Conservation (phyloP, 352 stramenopile species). For the Pythium angustatum region DNA sequence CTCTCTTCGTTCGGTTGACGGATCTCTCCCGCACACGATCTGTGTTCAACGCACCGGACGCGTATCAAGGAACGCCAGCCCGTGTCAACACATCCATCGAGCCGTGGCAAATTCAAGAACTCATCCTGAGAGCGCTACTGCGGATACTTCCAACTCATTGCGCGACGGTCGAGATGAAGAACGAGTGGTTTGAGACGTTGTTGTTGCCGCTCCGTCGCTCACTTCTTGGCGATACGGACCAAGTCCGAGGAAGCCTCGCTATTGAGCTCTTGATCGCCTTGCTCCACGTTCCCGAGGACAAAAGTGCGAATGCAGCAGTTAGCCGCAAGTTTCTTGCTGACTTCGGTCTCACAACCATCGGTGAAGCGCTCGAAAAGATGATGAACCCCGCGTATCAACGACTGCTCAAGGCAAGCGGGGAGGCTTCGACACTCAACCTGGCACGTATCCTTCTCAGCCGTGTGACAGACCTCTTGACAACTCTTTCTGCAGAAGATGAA, state of each 20-base stretch:
- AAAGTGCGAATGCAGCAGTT: constrained; percentile 49
- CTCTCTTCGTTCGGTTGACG: constrained; percentile 57
- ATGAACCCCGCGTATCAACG: constrained; percentile 68
- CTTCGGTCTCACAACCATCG: constrained; percentile 50
- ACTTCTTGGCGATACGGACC: constrained; percentile 70
- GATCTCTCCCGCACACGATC: constrained; percentile 59
- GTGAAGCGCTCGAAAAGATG: constrained; percentile 70
- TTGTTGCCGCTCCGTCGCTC: constrained; percentile 63
- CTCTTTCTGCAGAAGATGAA: constrained; percentile 40
- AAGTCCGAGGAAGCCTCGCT: constrained; percentile 71
- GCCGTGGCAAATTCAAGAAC: constrained; percentile 75
- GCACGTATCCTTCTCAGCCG: constrained; percentile 69
- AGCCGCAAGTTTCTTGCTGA: constrained; percentile 62
- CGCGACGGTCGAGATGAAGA: constrained; percentile 52
- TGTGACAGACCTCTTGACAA: constrained; percentile 63
- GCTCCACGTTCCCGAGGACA: constrained; percentile 46
- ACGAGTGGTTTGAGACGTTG: constrained; percentile 58
- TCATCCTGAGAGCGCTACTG: constrained; percentile 75
- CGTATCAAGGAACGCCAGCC: constrained; percentile 23
- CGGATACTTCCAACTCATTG: constrained; percentile 60
- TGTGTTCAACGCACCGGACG: constrained; percentile 32
- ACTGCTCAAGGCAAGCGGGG: constrained; percentile 43
- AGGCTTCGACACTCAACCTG: constrained; percentile 26
- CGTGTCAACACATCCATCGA: constrained; percentile 32
- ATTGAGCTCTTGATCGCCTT: constrained; percentile 71